Evolutionary conservation across 1,139 yeast species (phyloP), one percentile per base, ranked within the genome.

Genomic region (Taphrina flavorubra): DNA sequence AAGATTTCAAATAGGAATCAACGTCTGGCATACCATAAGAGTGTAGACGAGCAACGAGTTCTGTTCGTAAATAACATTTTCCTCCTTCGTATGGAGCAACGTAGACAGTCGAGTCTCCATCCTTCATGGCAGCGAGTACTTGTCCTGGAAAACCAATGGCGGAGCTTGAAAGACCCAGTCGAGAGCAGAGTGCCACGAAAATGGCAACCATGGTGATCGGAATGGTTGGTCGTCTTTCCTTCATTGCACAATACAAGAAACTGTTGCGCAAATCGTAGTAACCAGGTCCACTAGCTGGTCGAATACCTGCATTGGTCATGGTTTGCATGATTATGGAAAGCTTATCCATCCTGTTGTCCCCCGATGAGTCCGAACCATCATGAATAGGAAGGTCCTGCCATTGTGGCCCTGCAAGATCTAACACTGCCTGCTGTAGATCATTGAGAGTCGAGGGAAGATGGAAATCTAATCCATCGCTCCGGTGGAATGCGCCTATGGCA

Each of bases 131-230:
- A 13, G 65, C 65, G 11, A 61, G 58, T 11, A 61, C 65, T 25
- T 61, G 65, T 18, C 58, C 65, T 16, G 65, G 65, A 34, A 49
- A 61, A 1, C 65, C 58, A 6, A 61, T 31, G n/a, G 65, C 58
- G 18, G 37, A 46, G 44, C 65, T 49, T 18, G 20, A 16, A 6
- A 51, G 51, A 8, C 51, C 65, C 8, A 61, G 47, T 20, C 57
- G 56, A 18, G 58, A 40, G 10, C 47, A 37, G 14, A 61, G 3
- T 8, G 59, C 65, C 18, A 51, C 56, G n/a, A 61, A 61, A 39
- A 61, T 51, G 39, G 57, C 58, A 10, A 49, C 58, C 58, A 61
- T 49, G 8, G 57, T 51, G n/a, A 61, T 61, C 42, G 65, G 65
- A 34, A 61, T 51, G n/a, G 65, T 40, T 6, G 65, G 65, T 6